A percentile compares a stretch with the other conserved stretches of the same genome.
Evolutionary conservation across 306 rosid genomes (phyloP).

Genomic region (Glycine latifolia): DNA sequence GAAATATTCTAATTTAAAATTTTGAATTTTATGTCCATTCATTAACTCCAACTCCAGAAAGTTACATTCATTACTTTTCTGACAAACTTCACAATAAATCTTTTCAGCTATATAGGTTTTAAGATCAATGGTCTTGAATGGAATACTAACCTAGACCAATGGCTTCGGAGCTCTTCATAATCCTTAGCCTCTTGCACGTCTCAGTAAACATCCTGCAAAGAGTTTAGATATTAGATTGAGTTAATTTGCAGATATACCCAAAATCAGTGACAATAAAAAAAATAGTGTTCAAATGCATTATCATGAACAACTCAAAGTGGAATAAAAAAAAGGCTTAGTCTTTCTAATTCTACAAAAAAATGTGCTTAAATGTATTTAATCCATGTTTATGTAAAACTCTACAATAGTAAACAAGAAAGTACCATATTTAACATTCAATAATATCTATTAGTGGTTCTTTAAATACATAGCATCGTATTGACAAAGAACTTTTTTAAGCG

Average conservation of each 20-base stretch:
- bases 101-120: not conserved
- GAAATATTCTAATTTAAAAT: not conserved
- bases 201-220: slow-evolving; percentile 82
- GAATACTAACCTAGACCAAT: slow-evolving; percentile 80
- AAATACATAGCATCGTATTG: not conserved
- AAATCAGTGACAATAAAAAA: slow-evolving; percentile 6
- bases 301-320: slow-evolving; percentile 7
- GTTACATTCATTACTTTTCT: not conserved
- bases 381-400: not conserved
- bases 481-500: not conserved
- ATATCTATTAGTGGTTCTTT: not conserved
- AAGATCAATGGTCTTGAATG: slow-evolving; percentile 13
- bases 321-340: not conserved
- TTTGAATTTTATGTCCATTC: not conserved
- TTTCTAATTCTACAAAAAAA: not conserved
- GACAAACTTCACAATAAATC: not conserved
- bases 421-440: not conserved
- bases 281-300: not conserved
- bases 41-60: not conserved
- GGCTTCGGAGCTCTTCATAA: slow-evolving; percentile 96
- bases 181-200: slow-evolving; percentile 87
- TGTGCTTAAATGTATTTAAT: not conserved
- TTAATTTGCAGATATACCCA: slow-evolving; percentile 16
- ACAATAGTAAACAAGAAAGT: slow-evolving; percentile 6
- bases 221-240: slow-evolving; percentile 34